Base-by-base conservation (phyloP, 1,284 basidiomycete species). In the Laetiporus sulphureus region DNA sequence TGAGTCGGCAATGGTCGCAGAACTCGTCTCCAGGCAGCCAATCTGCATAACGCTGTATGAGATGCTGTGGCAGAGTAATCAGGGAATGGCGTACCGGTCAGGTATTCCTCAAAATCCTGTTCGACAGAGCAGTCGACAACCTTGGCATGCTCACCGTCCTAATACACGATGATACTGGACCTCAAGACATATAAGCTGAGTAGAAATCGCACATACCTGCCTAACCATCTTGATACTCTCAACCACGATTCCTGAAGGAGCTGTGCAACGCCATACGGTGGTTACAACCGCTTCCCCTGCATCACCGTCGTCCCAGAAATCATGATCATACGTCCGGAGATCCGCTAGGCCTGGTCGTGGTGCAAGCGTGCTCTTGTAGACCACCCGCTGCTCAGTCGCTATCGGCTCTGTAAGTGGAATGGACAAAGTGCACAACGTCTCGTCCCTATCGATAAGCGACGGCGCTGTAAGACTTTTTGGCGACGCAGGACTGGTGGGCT, bases 11-110 rank as follows among this genome's bases (percentile, higher is more conserved):
- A 10, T 72, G 52, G 21, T 77, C 68, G 24, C 69, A 72, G 45
- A 85, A 75, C 46, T 75, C 71, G 52, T 89, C 84, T 0, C 79
- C 79, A 5, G 73, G 57, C 7, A 74, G 56, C 62, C 77, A 83
- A 44, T 79, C 83, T 84, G 46, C 27, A 11, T n/a, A 13, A 27
- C 47, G n/a, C 22, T 31, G 16, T n/a, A 6, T 36, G 13, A 39
- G 20, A 23, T 5, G 7, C 8, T 12, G 8, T 3, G 5, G 10
- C 13, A 20, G 13, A 1, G 27, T n/a, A 32, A 38, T 12, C 8
- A 5, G 11, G 38, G 29, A 33, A 35, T 35, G 13, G 24, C 47
- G 19, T 44, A 61, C 63, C 64, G 36, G 55, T 51, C 5, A 54
- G 46, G 32, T 63, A 54, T 40, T 68, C 66, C 15, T 68, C 69